phyloP scores from a whole-genome alignment of 23 red algal genomes.

The Agarophyton chilense region DNA sequence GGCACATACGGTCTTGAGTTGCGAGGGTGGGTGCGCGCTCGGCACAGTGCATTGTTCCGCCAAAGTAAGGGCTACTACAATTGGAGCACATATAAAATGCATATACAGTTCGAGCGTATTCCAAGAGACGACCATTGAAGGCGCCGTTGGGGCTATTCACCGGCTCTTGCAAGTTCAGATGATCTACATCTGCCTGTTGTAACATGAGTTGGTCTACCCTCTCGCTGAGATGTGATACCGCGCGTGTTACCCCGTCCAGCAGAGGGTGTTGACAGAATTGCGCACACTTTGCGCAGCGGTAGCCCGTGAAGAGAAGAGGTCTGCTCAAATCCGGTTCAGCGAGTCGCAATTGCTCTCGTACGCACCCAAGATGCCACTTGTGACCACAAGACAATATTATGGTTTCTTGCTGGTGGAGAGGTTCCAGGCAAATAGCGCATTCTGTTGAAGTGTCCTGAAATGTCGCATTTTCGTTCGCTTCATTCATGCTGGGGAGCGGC shows the following conservation, averaged over 20 bases:
- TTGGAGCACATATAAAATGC: constrained; percentile 75
- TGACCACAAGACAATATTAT: constrained; percentile 65
- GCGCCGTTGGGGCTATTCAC: background rate
- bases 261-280: constrained; percentile 31
- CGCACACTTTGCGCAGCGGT: constrained; percentile 65
- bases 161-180: background rate
- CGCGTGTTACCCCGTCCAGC: background rate
- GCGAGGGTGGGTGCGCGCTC: constrained; percentile 20
- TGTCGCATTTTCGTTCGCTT: background rate
- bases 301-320: constrained; percentile 57
- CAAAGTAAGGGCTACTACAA: constrained; percentile 70
- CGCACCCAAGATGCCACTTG: constrained; percentile 57
- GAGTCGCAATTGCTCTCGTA: constrained; percentile 28
- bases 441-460: background rate
- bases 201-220: constrained; percentile 40
- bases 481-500: no score
- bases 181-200: constrained; percentile 45
- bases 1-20: constrained; percentile 53
- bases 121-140: constrained; percentile 3
- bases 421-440: constrained; percentile 73
- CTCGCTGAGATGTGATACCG: background rate
- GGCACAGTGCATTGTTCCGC: constrained; percentile 53
- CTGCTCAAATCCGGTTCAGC: constrained; percentile 7
- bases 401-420: background rate
- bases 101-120: background rate